A percentile compares a stretch with the other conserved stretches of the same genome.
Evolutionary conservation across 2,329 filamentous ascomycete genomes (phyloP).

Genomic region (Didymella keratinophila): DNA sequence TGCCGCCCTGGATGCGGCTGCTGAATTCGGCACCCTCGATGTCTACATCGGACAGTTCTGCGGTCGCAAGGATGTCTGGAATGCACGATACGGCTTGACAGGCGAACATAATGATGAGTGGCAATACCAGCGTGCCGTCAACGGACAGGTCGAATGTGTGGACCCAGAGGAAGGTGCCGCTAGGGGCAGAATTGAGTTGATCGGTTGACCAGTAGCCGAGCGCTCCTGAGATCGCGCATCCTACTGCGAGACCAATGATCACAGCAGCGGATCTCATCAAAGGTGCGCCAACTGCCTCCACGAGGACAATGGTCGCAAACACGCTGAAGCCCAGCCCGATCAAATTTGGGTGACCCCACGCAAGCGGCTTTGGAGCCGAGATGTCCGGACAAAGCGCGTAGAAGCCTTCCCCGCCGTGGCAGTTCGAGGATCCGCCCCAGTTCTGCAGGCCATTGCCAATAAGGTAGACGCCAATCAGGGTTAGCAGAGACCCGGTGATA

Average conservation of each 20-base stretch:
- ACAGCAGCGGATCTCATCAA: constrained; percentile 42
- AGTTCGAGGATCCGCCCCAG: constrained; percentile 41
- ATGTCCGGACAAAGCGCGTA: constrained; percentile 37
- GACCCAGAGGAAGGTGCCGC: constrained; percentile 38
- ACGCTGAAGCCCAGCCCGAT: constrained; percentile 42
- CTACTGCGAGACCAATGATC: constrained; percentile 38
- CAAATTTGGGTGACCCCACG: constrained; percentile 45
- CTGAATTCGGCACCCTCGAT: constrained; percentile 42
- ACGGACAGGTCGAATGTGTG: constrained; percentile 41
- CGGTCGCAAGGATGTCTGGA: constrained; percentile 44
- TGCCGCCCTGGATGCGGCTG: constrained; percentile 37
- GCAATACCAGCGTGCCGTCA: constrained; percentile 37
- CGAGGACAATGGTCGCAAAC: constrained; percentile 39
- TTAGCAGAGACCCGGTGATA: constrained; percentile 36
- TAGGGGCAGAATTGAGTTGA: constrained; percentile 30
- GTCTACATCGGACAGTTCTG: constrained; percentile 35
- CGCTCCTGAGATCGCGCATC: constrained; percentile 38
- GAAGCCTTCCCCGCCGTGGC: constrained; percentile 37
- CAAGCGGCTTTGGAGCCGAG: constrained; percentile 31
- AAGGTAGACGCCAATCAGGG: constrained; percentile 38
- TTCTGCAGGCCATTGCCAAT: constrained; percentile 40
- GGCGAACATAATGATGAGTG: constrained; percentile 42
- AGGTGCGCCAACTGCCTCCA: constrained; percentile 38
- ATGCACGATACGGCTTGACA: constrained; percentile 48
- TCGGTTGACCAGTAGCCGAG: constrained; percentile 39